Evolutionary conservation across 2,329 filamentous ascomycete species (phyloP).

Genomic region (Ustilaginoidea virens): DNA sequence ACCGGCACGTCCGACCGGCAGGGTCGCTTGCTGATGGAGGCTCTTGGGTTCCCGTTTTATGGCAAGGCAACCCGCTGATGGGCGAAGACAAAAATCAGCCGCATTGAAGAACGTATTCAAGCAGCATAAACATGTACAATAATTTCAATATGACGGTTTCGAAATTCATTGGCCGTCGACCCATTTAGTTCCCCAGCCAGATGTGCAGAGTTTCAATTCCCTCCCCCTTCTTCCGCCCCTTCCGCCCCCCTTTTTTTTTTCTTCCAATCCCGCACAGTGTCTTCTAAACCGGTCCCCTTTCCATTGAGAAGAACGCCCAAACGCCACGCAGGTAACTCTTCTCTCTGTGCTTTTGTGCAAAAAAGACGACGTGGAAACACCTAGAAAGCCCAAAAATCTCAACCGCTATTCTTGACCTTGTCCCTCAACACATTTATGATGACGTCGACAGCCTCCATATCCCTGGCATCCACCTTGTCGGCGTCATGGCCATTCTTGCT

Average conservation of each 20-base stretch:
- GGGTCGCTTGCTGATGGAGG: slow-evolving; percentile 51
- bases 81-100: neutral
- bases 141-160: neutral
- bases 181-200: no score
- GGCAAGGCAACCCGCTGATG: slow-evolving; percentile 44
- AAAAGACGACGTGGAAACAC: no score
- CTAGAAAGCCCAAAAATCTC: slow-evolving; percentile 17
- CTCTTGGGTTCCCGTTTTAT: slow-evolving; percentile 50
- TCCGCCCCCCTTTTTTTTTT: no score
- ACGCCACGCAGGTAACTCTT: no score
- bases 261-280: no score
- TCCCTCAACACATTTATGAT: slow-evolving; percentile 55
- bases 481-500: slow-evolving; percentile 36
- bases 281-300: no score
- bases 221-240: no score
- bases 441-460: slow-evolving; percentile 76
- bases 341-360: no score
- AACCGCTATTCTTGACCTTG: slow-evolving; percentile 23
- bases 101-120: slow-evolving; percentile 2
- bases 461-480: slow-evolving; percentile 55
- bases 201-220: no score
- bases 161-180: no score
- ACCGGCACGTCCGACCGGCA: slow-evolving; percentile 75
- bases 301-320: no score
- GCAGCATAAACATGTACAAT: slow-evolving; percentile 16